phyloP scores from a whole-genome alignment of 2,329 filamentous ascomycete species.

The Cladosporium sp. region DNA sequence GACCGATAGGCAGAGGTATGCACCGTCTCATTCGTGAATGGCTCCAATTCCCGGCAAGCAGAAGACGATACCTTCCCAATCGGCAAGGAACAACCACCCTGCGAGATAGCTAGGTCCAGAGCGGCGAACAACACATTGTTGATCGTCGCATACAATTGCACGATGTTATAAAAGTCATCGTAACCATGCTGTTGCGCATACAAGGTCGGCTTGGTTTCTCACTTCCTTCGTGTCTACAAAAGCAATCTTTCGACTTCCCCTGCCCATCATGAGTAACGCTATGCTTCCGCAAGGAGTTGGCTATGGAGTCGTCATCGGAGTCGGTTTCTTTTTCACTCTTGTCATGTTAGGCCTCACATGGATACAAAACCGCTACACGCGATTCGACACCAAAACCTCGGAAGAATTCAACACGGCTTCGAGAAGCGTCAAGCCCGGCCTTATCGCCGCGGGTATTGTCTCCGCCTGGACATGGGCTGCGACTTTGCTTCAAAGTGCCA shows the following conservation, averaged over 20 bases:
- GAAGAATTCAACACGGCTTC: constrained; percentile 89
- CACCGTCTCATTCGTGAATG: constrained; percentile 6
- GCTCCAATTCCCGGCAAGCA: neutral
- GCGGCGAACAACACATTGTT: too few species aligned
- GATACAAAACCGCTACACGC: constrained; percentile 44
- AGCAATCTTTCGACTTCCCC: neutral
- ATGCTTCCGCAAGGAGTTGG: constrained; percentile 41
- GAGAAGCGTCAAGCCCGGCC: constrained; percentile 76
- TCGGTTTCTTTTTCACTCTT: constrained; percentile 64
- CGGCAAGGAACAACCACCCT: neutral
- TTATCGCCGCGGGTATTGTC: constrained; percentile 79
- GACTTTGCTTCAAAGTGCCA: constrained; percentile 30
- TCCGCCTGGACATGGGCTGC: constrained; percentile 75
- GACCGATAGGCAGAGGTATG: neutral
- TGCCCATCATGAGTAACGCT: neutral
- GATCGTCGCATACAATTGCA: neutral
- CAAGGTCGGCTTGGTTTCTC: neutral
- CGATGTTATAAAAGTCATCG: neutral
- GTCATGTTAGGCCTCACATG: constrained; percentile 21
- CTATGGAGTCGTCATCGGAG: constrained; percentile 69
- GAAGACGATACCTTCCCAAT: constrained; percentile 2
- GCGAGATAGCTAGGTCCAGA: too few species aligned
- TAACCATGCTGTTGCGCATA: neutral
- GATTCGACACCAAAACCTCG: constrained; percentile 62
- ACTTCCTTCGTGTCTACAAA: neutral